Conservation (phyloP, 345 rosid species). For the Syzygium oleosum region DNA sequence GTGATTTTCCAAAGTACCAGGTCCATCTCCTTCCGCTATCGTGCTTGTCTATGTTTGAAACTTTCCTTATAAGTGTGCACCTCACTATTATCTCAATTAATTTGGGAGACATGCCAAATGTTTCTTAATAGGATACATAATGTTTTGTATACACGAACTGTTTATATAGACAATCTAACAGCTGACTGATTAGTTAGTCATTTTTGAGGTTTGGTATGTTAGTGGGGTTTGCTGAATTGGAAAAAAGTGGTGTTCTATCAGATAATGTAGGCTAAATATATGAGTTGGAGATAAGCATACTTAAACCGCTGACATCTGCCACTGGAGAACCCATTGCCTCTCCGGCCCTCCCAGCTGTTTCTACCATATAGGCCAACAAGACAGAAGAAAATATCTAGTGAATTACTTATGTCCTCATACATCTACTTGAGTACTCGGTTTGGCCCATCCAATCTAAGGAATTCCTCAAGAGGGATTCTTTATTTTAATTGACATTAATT, state of each 20-base stretch:
- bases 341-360: neutral
- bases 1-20: constrained; percentile 93
- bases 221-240: neutral
- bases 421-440: neutral
- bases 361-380: neutral
- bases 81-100: neutral
- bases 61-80: neutral
- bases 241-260: neutral
- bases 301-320: neutral
- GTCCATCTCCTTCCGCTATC: constrained; percentile 13
- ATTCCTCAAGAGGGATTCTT: neutral
- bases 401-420: neutral
- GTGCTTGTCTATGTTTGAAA: neutral
- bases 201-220: neutral
- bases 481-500: neutral
- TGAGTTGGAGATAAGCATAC: neutral
- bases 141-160: neutral
- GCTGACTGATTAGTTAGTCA: neutral
- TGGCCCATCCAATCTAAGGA: neutral
- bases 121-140: neutral
- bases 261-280: neutral
- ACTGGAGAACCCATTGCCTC: neutral
- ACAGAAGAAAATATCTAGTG: neutral
- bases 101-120: neutral
- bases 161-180: neutral